phyloP scores from a whole-genome alignment of 208 protist species.

The Acanthamoeba quina region DNA sequence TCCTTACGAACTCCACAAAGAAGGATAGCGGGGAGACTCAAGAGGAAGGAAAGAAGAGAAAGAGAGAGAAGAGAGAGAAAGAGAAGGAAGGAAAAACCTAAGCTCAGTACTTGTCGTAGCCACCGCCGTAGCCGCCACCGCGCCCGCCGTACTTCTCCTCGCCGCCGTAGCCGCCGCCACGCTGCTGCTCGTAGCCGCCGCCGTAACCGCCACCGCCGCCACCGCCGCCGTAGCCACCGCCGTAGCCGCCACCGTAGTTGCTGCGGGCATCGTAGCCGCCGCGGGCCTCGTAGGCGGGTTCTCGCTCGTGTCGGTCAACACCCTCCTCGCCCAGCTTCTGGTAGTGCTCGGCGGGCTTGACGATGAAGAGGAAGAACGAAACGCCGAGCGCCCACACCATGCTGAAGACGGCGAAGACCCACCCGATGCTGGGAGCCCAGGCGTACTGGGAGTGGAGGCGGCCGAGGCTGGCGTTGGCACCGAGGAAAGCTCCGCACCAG shows the following conservation, averaged over 20 bases:
- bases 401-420: slow-evolving; percentile 62
- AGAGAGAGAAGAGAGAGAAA: background rate
- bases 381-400: slow-evolving; percentile 60
- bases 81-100: background rate
- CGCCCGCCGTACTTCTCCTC: background rate
- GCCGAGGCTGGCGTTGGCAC: slow-evolving; percentile 41
- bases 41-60: background rate
- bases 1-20: slow-evolving; percentile 22
- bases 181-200: background rate
- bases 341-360: slow-evolving; percentile 46
- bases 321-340: slow-evolving; percentile 39
- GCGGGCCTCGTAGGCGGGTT: background rate
- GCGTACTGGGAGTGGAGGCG: slow-evolving; percentile 58
- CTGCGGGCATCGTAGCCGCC: background rate
- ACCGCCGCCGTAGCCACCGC: background rate
- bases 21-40: slow-evolving; percentile 1
- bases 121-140: background rate
- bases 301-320: background rate
- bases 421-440: slow-evolving; percentile 59
- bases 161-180: background rate
- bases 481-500: slow-evolving; percentile 67
- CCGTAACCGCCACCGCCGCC: slow-evolving; percentile 1
- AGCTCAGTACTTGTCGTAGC: slow-evolving; percentile 24
- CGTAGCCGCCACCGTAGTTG: slow-evolving; percentile 2
- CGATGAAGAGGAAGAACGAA: slow-evolving; percentile 69